Base-by-base conservation (phyloP, 2,329 filamentous ascomycete species). In the Phialocephala sp. region DNA sequence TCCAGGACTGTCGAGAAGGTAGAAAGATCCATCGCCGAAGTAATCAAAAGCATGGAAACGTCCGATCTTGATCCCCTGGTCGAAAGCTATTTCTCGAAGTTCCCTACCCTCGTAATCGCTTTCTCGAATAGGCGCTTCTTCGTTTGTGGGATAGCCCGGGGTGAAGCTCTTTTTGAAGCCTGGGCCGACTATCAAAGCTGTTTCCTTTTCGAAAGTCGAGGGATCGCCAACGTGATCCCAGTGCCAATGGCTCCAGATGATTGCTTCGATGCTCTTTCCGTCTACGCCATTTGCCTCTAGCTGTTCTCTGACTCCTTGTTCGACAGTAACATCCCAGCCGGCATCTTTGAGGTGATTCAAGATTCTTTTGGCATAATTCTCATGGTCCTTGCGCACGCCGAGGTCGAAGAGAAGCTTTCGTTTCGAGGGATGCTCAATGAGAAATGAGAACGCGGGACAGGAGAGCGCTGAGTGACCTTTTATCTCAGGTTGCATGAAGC, bases 1-100 rank as follows among this genome's bases (percentile, higher is more conserved):
- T 1, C 85, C 85, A 0, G 84, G 84, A 2, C 80, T 76, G 64
- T 82, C 78, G 0, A 83, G 70, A 1, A 88, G 76, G 71, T 86
- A 87, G 68, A 88, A 85, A 24, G 77, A 80, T 0, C 84, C 85
- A 70, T 88, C 85, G 2, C 80, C 80, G 63, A 86, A 87, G 70
- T 81, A 87, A 71, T 88, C 85, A 32, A 77, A 74, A 1, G 83
- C 82, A 37, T 77, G 70, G 70, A 84, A 84, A 9, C 78, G 72
- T 1, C 81, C 82, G 22, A 84, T 80, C 65, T 79, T 77, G 2
- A 81, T 63, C 5, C 69, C 73, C n/a, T 72, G 67, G 50, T 76
- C 71, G 47, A 77, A 75, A n/a, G 74, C 66, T 41, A 81, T 71
- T 47, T 76, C 73, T 22, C 63, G 68, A 0, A 81, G 69, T 32